These are phyloP conservation scores for Geum urbanum DNA, from an alignment of 306 rosid genomes.

Conservation along the genomic window DNA sequence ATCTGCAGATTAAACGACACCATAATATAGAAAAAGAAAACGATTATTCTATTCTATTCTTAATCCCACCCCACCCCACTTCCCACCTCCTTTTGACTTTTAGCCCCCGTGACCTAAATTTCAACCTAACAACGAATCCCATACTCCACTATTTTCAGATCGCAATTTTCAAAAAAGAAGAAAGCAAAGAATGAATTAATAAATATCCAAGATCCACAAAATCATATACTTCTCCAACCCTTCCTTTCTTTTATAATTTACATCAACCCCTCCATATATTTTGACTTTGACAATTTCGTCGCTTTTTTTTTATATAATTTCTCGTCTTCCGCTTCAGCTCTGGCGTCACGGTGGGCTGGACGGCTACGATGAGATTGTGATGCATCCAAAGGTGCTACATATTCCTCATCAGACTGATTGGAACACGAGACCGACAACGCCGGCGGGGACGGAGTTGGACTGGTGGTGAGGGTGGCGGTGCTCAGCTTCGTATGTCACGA, in stretches of 20 bases:
- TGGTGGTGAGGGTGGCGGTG: conserved; percentile 35
- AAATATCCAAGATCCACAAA: not conserved
- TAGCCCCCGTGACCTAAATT: not conserved
- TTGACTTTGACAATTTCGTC: not conserved
- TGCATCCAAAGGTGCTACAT: not conserved
- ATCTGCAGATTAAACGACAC: too few species aligned
- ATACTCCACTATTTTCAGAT: not conserved
- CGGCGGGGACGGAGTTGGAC: not conserved
- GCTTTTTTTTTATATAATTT: not conserved
- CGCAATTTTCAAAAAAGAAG: not conserved
- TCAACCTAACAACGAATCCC: conserved; percentile 8
- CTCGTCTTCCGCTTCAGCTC: not conserved
- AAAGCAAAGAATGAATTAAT: not conserved
- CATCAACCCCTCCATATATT: not conserved
- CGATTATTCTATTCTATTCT: not conserved
- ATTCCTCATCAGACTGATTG: not conserved
- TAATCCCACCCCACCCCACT: not conserved
- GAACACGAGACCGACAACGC: not conserved
- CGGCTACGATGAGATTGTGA: not conserved
- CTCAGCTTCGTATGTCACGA: conserved; percentile 47
- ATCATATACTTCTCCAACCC: conserved; percentile 4
- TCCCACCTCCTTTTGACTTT: not conserved
- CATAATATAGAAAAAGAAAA: too few species aligned
- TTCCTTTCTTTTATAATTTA: conserved; percentile 3
- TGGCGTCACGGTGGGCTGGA: not conserved